These are phyloP conservation scores for Penicillium concentricum DNA, from an alignment of 2,329 filamentous ascomycete genomes.

Conservation along the genomic window DNA sequence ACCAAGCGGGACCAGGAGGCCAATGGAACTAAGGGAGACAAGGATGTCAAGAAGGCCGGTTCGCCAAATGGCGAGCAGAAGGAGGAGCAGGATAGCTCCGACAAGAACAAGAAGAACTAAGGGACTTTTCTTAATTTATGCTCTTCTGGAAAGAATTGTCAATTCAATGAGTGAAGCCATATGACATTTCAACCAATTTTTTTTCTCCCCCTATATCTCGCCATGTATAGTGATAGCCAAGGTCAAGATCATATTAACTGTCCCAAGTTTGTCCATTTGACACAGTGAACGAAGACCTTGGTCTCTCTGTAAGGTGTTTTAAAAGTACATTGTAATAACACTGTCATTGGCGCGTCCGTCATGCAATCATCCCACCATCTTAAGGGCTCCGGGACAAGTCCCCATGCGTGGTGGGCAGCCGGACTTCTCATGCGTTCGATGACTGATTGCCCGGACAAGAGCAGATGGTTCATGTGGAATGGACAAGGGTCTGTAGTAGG, in stretches of 20 bases:
- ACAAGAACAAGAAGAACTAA: constrained; percentile 57
- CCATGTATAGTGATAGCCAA: constrained; percentile 17
- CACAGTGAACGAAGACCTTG: not conserved
- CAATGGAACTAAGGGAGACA: constrained; percentile 66
- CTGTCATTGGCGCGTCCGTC: not conserved
- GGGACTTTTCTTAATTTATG: constrained; percentile 5
- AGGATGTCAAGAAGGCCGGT: constrained; percentile 52
- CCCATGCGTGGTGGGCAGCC: not conserved
- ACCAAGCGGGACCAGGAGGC: constrained; percentile 67
- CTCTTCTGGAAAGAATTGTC: constrained; percentile 1
- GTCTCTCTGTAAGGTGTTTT: not conserved
- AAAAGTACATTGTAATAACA: not conserved
- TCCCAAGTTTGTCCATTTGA: not conserved
- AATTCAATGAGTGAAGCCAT: constrained; percentile 26
- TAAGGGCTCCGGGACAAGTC: not conserved
- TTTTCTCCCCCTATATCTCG: not conserved
- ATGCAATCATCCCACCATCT: not conserved
- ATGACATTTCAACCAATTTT: constrained; percentile 17
- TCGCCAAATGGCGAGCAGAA: constrained; percentile 55
- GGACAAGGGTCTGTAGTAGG: not conserved
- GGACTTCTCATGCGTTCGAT: not conserved
- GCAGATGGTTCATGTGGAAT: not conserved
- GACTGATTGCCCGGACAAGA: not conserved
- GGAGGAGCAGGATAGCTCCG: constrained; percentile 55
- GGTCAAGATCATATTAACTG: constrained; percentile 7